Evolutionary conservation across 2,329 filamentous ascomycete genomes (phyloP), one percentile per base, ranked within the genome.

Genomic region (Trichoderma lentiforme): DNA sequence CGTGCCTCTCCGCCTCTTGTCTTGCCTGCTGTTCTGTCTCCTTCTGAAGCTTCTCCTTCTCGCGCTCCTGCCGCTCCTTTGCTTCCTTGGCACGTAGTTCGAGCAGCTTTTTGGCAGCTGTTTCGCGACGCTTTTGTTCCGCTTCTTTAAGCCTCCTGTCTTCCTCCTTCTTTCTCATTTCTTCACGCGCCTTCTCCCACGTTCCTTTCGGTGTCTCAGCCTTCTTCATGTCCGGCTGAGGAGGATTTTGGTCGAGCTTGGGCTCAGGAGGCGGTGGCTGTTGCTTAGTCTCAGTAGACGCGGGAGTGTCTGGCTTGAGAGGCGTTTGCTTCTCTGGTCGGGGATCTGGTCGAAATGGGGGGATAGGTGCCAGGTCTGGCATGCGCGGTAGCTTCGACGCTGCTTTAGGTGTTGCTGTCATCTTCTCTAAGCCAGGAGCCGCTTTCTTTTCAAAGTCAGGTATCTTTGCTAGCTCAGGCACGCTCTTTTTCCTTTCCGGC

Each of bases 161-260:
- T 74, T 91, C 90, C 75, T 91, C 90, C 70, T 86, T 86, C 72
- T 84, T 87, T 57, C 87, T 84, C 24, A 87, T 91, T 75, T 92
- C 90, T 77, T 93, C 91, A 69, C 90, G 84, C 4, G 90, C 91
- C 78, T 89, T 91, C 75, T 92, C 90, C 91, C 91, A 92, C 0
- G 88, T 84, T 9, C 84, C 71, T 53, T 71, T 71, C 30, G 69
- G 69, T 12, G 69, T 65, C 14, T 71, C 69, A 6, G 69, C 15
- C 34, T 71, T 71, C 61, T 70, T 65, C 24, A 14, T 28, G 4
- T 70, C 71, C 15, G 66, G 15, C 15, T 36, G 66, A 43, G 56
- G 53, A 3, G 30, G 5, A 4, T 66, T 66, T 8, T 51, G 60
- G 6, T 61, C 71, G 56, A 32, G 21, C 34, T 60, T 51, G 26